A percentile compares a stretch with the other conserved stretches of the same genome.
Evolutionary conservation across 305 asterid species (phyloP).

Genomic region (Ilex paraguariensis): DNA sequence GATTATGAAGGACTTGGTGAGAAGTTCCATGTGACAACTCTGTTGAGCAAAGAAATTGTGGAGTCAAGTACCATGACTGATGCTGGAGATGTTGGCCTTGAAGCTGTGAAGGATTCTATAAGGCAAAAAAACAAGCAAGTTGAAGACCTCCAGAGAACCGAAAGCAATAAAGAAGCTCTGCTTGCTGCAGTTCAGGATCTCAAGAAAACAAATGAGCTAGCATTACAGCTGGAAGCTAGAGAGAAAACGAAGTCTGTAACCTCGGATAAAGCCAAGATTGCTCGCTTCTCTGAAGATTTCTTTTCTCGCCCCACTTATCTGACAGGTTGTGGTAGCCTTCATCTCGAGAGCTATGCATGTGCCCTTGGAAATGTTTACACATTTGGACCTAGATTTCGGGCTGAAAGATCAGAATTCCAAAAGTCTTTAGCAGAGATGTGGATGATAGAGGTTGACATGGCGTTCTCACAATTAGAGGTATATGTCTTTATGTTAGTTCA

Average conservation of each 20-base stretch:
- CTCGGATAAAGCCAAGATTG: constrained; percentile 10
- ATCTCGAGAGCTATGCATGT: constrained; percentile 79
- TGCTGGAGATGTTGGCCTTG: constrained; percentile 32
- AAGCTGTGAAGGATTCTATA: constrained; percentile 43
- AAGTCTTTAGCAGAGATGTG: constrained; percentile 72
- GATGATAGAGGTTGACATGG: constrained; percentile 76
- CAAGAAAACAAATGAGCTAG: constrained; percentile 48
- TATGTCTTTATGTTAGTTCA: neutral
- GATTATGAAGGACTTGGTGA: constrained; percentile 49
- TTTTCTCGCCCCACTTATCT: constrained; percentile 48
- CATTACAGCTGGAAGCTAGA: constrained; percentile 52
- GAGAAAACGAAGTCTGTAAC: constrained; percentile 30
- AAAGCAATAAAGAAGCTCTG: constrained; percentile 72
- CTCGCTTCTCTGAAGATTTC: constrained; percentile 48
- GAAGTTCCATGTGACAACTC: constrained; percentile 53
- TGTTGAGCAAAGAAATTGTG: constrained; percentile 20
- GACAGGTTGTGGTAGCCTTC: constrained; percentile 72
- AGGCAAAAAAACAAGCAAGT: constrained; percentile 53
- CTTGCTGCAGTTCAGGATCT: constrained; percentile 66
- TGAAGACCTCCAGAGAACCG: constrained; percentile 62
- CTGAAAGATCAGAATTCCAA: constrained; percentile 45
- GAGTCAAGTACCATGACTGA: constrained; percentile 16
- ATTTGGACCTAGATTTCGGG: constrained; percentile 76
- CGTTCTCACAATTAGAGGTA: constrained; percentile 75
- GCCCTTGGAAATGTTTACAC: constrained; percentile 84